Evolutionary conservation across 108 stramenopile genomes (phyloP).

Genomic region (Aurantiochytrium sp.): DNA sequence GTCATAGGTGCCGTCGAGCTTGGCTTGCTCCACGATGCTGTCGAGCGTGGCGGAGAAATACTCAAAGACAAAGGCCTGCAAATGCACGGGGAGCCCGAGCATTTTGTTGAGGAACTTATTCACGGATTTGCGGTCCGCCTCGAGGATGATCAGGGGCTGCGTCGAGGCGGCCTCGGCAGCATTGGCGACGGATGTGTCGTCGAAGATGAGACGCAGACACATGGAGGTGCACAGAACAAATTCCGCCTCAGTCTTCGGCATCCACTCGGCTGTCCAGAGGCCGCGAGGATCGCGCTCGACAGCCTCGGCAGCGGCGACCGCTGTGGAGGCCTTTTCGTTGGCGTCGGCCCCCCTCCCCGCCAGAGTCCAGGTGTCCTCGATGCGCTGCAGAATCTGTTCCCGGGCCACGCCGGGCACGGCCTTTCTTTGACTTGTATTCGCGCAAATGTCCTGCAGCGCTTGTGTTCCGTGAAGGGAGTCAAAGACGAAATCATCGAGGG

Average conservation of each 20-base stretch:
- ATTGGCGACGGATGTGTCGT: not conserved
- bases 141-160: not conserved
- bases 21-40: slow-evolving; percentile 57
- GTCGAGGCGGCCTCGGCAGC: not conserved
- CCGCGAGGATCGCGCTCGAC: slow-evolving; percentile 30
- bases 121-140: not conserved
- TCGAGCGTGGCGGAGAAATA: slow-evolving; percentile 60
- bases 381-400: slow-evolving; percentile 27
- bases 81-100: slow-evolving; percentile 53
- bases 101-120: slow-evolving; percentile 62
- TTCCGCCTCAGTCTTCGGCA: slow-evolving; percentile 43
- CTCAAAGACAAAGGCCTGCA: slow-evolving; percentile 58
- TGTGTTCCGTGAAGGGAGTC: not conserved
- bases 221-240: not conserved
- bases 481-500: not conserved
- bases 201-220: not conserved
- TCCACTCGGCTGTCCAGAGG: slow-evolving; percentile 30
- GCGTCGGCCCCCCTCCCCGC: not conserved
- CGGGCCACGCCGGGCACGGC: slow-evolving; percentile 33
- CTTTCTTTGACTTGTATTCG: not conserved
- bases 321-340: not conserved
- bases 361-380: slow-evolving; percentile 20
- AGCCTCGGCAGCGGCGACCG: slow-evolving; percentile 14
- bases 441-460: not conserved
- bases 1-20: slow-evolving; percentile 63